Evolutionary conservation across 371 early-diverging fungal species (phyloP), one percentile per base, ranked within the genome.

Genomic region (Paraphysoderma sedebokerense): DNA sequence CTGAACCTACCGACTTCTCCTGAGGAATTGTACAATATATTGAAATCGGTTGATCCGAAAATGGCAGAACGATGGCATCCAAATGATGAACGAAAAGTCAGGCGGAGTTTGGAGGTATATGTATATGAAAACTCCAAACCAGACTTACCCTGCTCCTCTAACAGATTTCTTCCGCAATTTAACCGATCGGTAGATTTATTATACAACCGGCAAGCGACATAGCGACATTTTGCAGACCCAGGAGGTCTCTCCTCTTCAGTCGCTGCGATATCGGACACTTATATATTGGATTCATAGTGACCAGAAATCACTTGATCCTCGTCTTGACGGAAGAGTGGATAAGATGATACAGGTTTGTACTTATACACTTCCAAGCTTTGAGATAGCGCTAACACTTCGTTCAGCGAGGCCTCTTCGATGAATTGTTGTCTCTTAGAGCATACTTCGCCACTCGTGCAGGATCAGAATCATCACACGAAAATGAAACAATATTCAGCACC

Each of bases 31-130:
- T 23, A 22, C 17, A 9, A 15, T 23, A 24, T 15, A 48, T 51
- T 92, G n/a, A 51, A 67, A 51, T 46, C 63, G 36, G 70, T 85
- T 0, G 95, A 92, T 61, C 86, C 92, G 2, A 60, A 71, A 5
- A 90, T 90, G 85, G 92, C 89, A 1, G 76, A 76, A 27, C 67
- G 77, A 39, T 91, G 96, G 92, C 95, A 95, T 61, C 76, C 79
- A 9, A 82, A 86, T 44, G 88, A 95, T 58, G 67, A 76, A 44
- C 66, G 96, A 37, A 92, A 85, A 50, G 78, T 92, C 6, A 59
- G 81, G 12, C 69, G 93, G n/a, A 83, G 87, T 38, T 52, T 88
- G 28, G 70, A 82, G 67, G 82, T 84, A 56, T 9, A 38, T 17
- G 22, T 33, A 19, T 3, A 1, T 2, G 12, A 8, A 4, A 19